Percentiles rank a stretch among this genome's conserved stretches.
phyloP scores from a whole-genome alignment of 768 basidiomycete genomes.

The Tephrocybe sp. region DNA sequence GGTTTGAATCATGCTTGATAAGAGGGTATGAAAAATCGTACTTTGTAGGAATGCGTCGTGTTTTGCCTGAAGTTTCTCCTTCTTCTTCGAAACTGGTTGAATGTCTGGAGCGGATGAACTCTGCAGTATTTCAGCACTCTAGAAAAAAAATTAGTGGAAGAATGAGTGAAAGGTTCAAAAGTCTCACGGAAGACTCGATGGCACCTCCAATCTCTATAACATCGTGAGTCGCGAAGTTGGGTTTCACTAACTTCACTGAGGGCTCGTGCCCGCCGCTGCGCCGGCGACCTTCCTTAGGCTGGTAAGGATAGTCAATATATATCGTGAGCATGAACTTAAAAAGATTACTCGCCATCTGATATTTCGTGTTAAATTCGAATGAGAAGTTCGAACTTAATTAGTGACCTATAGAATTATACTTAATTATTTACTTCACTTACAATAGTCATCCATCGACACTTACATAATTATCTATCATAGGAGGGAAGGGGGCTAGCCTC shows the following conservation, averaged over 20 bases:
- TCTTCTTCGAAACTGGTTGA: constrained; percentile 48
- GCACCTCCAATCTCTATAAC: constrained; percentile 45
- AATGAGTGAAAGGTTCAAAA: constrained; percentile 3
- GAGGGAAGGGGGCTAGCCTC: too few species aligned
- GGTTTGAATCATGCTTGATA: background rate
- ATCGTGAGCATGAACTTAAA: background rate
- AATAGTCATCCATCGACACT: too few species aligned
- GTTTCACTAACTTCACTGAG: constrained; percentile 49
- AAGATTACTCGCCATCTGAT: background rate
- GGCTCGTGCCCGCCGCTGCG: constrained; percentile 49
- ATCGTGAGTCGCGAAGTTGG: constrained; percentile 50
- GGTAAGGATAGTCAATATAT: background rate
- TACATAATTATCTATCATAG: too few species aligned
- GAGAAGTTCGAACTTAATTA: too few species aligned
- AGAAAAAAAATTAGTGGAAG: constrained; percentile 7
- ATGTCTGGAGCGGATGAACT: constrained; percentile 28
- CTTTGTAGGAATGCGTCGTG: constrained; percentile 71
- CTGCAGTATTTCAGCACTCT: constrained; percentile 48
- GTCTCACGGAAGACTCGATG: constrained; percentile 40
- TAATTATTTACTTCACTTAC: too few species aligned
- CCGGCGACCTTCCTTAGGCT: constrained; percentile 43
- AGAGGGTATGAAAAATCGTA: constrained; percentile 25
- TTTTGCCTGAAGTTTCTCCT: constrained; percentile 64
- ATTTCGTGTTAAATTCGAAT: background rate
- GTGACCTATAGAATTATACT: too few species aligned